A percentile compares a stretch with the other conserved stretches of the same genome.
Evolutionary conservation across 164 flowering plant genomes (phyloP).

Genomic region (Vitis cinerea): DNA sequence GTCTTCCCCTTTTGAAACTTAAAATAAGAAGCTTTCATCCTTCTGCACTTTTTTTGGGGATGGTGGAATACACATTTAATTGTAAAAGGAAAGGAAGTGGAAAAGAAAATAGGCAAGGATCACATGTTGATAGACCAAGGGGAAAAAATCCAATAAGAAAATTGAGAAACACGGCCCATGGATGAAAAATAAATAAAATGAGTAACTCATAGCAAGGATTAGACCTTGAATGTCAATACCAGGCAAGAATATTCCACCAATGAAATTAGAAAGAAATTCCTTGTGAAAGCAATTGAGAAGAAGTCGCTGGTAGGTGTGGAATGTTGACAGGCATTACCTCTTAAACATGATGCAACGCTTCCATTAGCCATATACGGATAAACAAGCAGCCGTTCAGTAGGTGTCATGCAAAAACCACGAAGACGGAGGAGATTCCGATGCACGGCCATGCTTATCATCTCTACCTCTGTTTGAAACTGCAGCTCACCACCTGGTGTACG

Average conservation of each 20-base stretch:
- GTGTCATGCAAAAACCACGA: conserved; percentile 77
- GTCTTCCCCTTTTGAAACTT: no score
- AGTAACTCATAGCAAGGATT: neutral
- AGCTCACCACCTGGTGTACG: conserved; percentile 74
- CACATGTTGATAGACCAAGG: neutral
- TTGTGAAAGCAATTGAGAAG: neutral
- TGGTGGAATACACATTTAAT: no score
- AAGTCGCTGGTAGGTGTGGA: neutral
- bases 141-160: no score
- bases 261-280: neutral
- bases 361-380: conserved; percentile 77
- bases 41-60: neutral
- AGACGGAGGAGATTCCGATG: conserved; percentile 63
- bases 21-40: neutral
- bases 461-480: conserved; percentile 75
- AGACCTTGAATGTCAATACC: neutral
- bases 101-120: neutral
- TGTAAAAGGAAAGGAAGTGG: neutral
- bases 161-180: no score
- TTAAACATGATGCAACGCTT: conserved; percentile 74
- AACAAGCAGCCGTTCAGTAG: conserved; percentile 65
- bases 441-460: conserved; percentile 82
- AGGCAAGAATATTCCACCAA: neutral
- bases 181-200: no score
- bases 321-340: conserved; percentile 33